A percentile compares a stretch with the other conserved stretches of the same genome.
Conservation (phyloP, 305 asterid genomes). For the Solanum aculeatissimum region DNA sequence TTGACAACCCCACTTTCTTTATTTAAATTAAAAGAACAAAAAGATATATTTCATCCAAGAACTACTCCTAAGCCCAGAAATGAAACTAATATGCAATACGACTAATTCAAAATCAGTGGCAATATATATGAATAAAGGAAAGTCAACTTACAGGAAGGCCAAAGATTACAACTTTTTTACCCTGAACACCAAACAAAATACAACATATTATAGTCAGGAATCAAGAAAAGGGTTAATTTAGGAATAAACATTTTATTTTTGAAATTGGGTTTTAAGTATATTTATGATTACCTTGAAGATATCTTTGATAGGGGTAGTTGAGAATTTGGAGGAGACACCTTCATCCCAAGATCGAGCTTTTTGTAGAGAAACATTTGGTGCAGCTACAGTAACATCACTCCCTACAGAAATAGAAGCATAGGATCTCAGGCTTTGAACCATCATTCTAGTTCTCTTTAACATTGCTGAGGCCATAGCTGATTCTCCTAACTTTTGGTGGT, state of each 20-base stretch:
- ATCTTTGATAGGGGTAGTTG: constrained; percentile 58
- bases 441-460: constrained; percentile 32
- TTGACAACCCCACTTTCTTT: neutral
- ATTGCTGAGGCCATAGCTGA: constrained; percentile 23
- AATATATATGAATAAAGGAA: neutral
- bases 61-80: neutral
- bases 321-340: constrained; percentile 80
- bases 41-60: neutral
- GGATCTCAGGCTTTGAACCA: constrained; percentile 28
- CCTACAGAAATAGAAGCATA: constrained; percentile 75
- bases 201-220: neutral
- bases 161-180: constrained; percentile 77
- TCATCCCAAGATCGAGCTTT: constrained; percentile 94
- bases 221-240: neutral
- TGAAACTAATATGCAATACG: neutral
- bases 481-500: neutral
- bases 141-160: constrained; percentile 82
- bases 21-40: neutral
- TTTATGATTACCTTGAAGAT: constrained; percentile 56
- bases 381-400: constrained; percentile 47
- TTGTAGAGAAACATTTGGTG: constrained; percentile 70
- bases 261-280: neutral
- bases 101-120: neutral
- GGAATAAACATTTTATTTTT: neutral
- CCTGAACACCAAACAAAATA: constrained; percentile 42